phyloP scores from a whole-genome alignment of 2,329 filamentous ascomycete genomes.

The Trichoderma brevicompactum region DNA sequence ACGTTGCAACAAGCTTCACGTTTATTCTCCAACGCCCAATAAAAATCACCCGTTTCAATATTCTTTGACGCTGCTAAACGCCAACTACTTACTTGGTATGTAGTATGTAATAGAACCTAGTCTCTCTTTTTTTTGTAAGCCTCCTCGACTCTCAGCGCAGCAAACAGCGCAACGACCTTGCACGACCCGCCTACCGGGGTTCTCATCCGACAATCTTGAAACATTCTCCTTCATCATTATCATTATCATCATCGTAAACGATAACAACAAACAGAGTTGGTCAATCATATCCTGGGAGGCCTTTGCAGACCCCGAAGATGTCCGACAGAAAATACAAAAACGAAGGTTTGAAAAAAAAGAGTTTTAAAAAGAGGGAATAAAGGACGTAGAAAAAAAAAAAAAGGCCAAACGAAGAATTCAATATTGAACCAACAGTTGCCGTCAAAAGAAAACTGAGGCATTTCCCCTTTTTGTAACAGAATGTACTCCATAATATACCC shows the following conservation, averaged over 20 bases:
- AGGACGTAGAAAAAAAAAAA: too few species aligned
- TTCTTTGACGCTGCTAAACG: background rate
- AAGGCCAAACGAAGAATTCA: background rate
- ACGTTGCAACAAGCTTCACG: background rate
- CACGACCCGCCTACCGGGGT: constrained; percentile 13
- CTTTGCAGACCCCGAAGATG: background rate
- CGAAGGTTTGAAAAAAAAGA: background rate
- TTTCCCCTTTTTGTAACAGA: constrained; percentile 1
- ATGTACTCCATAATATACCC: background rate
- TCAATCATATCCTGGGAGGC: background rate
- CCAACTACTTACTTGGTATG: background rate
- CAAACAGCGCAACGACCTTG: background rate
- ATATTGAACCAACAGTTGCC: background rate
- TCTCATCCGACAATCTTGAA: constrained; percentile 21
- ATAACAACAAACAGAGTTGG: constrained; percentile 19
- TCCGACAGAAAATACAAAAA: background rate
- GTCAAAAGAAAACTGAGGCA: background rate
- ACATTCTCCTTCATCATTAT: constrained; percentile 22
- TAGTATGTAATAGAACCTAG: background rate
- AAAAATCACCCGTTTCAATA: background rate
- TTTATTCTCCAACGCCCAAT: background rate
- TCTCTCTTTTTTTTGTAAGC: background rate
- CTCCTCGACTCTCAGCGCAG: background rate
- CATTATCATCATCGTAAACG: constrained; percentile 25
- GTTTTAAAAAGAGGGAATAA: background rate